Evolutionary conservation across 192 early-diverging fungal genomes (phyloP).

Genomic region (Backusella mclennaniae): DNA sequence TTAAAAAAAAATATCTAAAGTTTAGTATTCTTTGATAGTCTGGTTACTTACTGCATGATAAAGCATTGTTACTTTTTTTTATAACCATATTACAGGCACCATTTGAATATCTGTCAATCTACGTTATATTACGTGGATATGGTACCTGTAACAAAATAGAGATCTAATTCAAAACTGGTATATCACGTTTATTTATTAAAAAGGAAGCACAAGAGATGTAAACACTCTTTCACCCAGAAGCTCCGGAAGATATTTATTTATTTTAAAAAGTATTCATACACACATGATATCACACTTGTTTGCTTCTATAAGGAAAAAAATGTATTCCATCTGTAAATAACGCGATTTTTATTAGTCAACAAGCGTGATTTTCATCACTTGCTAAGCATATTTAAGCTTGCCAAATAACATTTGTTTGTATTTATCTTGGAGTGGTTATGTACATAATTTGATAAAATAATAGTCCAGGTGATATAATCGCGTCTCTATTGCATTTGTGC

Average conservation of each 20-base stretch:
- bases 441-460: not conserved
- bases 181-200: conserved; percentile 8
- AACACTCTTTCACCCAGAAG: not conserved
- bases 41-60: not conserved
- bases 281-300: not conserved
- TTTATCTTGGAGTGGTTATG: not conserved
- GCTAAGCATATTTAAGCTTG: not conserved
- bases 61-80: not conserved
- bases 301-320: not conserved
- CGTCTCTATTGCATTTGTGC: not conserved
- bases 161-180: not conserved
- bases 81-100: not conserved
- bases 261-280: not conserved
- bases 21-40: not conserved
- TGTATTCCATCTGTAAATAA: not conserved
- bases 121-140: not conserved
- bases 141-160: not conserved
- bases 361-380: not conserved
- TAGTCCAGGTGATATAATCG: not conserved
- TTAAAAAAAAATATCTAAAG: not conserved
- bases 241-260: not conserved
- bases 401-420: not conserved
- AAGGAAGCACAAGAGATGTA: not conserved
- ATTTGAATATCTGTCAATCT: not conserved
- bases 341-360: not conserved